A percentile compares a stretch with the other conserved stretches of the same genome.
Conservation (phyloP, 306 rosid genomes). For the Castanospermum australe region DNA sequence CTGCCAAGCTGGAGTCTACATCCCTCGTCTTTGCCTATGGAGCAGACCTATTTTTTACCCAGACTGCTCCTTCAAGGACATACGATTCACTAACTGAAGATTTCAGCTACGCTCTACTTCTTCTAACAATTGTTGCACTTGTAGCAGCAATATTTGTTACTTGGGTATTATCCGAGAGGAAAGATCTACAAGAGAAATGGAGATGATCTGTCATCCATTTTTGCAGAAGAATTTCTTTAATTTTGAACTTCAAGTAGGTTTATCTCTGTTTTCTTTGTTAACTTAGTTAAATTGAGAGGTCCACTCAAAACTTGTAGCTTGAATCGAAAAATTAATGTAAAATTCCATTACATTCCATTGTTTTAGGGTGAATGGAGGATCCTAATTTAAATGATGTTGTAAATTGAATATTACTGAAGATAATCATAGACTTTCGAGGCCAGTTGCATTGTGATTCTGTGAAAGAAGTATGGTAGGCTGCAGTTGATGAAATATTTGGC, state of each 20-base stretch:
- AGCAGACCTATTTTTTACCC: conserved; percentile 89
- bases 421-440: conserved; percentile 24
- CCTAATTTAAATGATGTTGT: conserved; percentile 41
- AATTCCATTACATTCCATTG: conserved; percentile 29
- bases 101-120: conserved; percentile 98
- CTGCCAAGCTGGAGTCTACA: conserved; percentile 96
- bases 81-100: conserved; percentile 98
- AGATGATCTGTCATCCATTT: conserved; percentile 52
- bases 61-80: conserved; percentile 86
- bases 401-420: conserved; percentile 38
- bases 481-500: conserved; percentile 2
- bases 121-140: conserved; percentile 83
- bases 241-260: conserved; percentile 29
- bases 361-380: conserved; percentile 32
- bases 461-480: conserved; percentile 1
- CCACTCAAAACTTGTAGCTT: conserved; percentile 25
- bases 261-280: conserved; percentile 9
- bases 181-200: conserved; percentile 94
- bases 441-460: neutral
- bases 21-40: conserved; percentile 88
- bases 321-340: conserved; percentile 43
- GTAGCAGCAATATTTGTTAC: conserved; percentile 85
- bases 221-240: conserved; percentile 6
- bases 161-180: conserved; percentile 84
- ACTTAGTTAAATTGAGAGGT: conserved; percentile 27